Evolutionary conservation across 495 filamentous ascomycete species (phyloP), one percentile per base, ranked within the genome.

Genomic region (Bacidia gigantensis): DNA sequence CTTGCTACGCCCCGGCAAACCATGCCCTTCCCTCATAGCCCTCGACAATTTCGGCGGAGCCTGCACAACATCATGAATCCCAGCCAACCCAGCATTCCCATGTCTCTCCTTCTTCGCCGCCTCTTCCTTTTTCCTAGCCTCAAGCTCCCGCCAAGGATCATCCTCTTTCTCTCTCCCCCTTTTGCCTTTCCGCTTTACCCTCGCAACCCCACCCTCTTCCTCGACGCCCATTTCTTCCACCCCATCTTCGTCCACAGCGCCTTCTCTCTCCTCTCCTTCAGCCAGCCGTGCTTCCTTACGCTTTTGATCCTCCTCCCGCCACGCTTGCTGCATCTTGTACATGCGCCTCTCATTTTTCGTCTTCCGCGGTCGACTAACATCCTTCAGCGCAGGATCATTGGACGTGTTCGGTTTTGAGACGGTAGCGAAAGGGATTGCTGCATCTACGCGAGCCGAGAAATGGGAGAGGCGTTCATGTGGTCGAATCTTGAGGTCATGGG

Each of bases 291-390:
- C 73, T 60, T 81, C 65, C 70, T 74, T 49, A 54, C 60, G 17
- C 72, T 76, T 45, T 3, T 53, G 60, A n/a, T 74, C 80, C 32
- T 87, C 80, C 58, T 81, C 77, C 35, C 87, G 74, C 89, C 89
- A 95, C 41, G 85, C 80, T 24, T 69, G 72, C 64, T 93, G 87
- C 66, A 95, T 68, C 60, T 80, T 80, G 49, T 84, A 82, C 72
- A 95, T 78, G 62, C 81, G 82, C 64, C 77, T 83, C 72, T 95
- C 86, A 50, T 84, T 89, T 67, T 82, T 84, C 41, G 87, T 90
- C 44, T 78, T 72, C 42, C 77, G 77, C 58, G 82, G 35, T 26
- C 78, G 73, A 55, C 78, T 2, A 66, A 22, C n/a, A 55, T 49
- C 44, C 56, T 58, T 2, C 56, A 57, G 21, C 14, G 14, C 39